Base-by-base conservation (phyloP, 2,329 filamentous ascomycete species). In the Calonectria pteridis region DNA sequence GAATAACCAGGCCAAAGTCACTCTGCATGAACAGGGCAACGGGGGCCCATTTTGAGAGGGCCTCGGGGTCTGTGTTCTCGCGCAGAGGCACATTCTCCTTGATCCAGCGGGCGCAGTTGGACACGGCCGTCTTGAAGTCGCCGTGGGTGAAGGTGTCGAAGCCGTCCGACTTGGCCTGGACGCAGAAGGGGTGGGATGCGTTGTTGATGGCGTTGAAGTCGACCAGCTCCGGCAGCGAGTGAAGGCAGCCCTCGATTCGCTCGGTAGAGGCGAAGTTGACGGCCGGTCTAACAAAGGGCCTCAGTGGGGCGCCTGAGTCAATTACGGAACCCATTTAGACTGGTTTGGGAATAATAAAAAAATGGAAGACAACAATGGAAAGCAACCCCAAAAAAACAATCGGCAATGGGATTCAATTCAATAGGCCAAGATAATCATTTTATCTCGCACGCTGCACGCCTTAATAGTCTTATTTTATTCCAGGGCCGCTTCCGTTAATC, bases 11-110 rank as follows among this genome's bases (percentile, higher is more conserved):
- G 5, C 77, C 77, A 51, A 82, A 74, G 67, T 82, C 80, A 29
- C 81, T 82, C 59, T 83, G 79, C 76, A 83, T 76, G 29, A 78
- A 77, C 7, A 83, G 73, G 4, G 82, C 82, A 11, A 82, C 76
- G 1, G 81, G 81, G 4, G 72, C 72, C 67, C 62, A 69, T 28
- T 67, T 72, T 4, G 66, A 70, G 23, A 73, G 16, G 16, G 50
- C 71, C 49, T 73, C 71, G n/a, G 51, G 73, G 20, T 50, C 62
- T 23, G 46, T 33, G 13, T 55, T 31, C 29, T 46, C 49, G 4
- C 58, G 66, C 7, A 69, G 67, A 3, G 69, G 74, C 16, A 73
- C 66, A 55, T 76, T 73, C 20, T 74, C 35, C 40, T 72, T 55
- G 16, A 79, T 72, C 76, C 79, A 79, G 6, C 26, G 43, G 23